phyloP scores from a whole-genome alignment of 2,329 filamentous ascomycete species.

The Truncatella angustata region DNA sequence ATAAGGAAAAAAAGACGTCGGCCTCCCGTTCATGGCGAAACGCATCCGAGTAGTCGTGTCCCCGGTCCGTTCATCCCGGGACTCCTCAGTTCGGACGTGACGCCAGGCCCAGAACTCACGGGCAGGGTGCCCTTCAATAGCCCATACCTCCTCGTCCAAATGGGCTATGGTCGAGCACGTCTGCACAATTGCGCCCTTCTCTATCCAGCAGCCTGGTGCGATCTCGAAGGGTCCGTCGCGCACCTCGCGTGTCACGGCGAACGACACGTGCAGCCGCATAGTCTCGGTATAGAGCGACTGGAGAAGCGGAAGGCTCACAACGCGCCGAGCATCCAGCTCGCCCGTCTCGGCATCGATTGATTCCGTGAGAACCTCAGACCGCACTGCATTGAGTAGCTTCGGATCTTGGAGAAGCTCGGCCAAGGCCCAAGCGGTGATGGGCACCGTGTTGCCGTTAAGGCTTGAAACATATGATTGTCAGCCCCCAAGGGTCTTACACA shows the following conservation, averaged over 20 bases:
- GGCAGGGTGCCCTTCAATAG: conserved; percentile 15
- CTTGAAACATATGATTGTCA: not conserved
- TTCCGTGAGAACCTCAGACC: conserved; percentile 16
- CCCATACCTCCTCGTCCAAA: conserved; percentile 17
- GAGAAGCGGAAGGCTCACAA: conserved; percentile 20
- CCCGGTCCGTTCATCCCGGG: not conserved
- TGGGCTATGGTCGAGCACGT: conserved; percentile 21
- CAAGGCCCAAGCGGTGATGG: conserved; percentile 24
- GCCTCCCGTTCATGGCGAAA: conserved; percentile 1
- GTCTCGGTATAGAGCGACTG: conserved; percentile 25
- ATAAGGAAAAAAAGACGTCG: conserved; percentile 15
- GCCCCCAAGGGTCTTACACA: too few species aligned
- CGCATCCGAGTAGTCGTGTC: not conserved
- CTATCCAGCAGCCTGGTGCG: conserved; percentile 16
- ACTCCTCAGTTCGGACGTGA: conserved; percentile 1
- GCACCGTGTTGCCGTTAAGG: conserved; percentile 21
- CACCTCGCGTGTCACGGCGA: conserved; percentile 22
- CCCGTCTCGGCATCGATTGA: conserved; percentile 3
- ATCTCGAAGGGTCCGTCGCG: conserved; percentile 7
- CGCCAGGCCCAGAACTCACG: conserved; percentile 19
- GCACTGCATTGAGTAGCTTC: conserved; percentile 14
- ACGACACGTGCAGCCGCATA: conserved; percentile 22
- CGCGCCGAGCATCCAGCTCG: conserved; percentile 14
- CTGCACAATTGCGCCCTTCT: conserved; percentile 19
- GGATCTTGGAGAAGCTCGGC: conserved; percentile 24